A percentile compares a stretch with the other conserved stretches of the same genome.
These are phyloP conservation scores for Agroathelia rolfsii DNA, from an alignment of 1,284 basidiomycete genomes.

Conservation along the genomic window DNA sequence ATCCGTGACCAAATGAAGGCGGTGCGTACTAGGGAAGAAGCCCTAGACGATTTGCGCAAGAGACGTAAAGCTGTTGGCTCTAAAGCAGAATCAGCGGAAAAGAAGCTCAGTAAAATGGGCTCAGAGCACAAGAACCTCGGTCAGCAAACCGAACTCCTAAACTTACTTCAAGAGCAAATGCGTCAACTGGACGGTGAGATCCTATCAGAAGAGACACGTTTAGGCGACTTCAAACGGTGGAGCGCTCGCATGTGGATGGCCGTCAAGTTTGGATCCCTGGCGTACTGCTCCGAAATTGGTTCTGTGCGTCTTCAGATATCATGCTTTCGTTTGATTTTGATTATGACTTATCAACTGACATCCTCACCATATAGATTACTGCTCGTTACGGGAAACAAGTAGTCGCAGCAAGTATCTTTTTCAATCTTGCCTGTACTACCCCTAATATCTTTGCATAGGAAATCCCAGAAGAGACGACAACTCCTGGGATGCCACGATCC, in stretches of 20 bases:
- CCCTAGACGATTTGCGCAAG: conserved; percentile 68
- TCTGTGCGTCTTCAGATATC: conserved; percentile 45
- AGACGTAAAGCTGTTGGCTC: conserved; percentile 56
- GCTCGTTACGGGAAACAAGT: conserved; percentile 77
- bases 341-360: conserved; percentile 6
- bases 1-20: conserved; percentile 66
- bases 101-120: conserved; percentile 85
- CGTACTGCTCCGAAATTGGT: conserved; percentile 83
- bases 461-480: conserved; percentile 73
- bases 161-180: conserved; percentile 72
- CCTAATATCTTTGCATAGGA: conserved; percentile 33
- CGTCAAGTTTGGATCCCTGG: conserved; percentile 81
- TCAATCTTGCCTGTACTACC: conserved; percentile 2
- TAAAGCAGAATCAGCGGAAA: conserved; percentile 83
- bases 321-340: neutral
- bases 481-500: conserved; percentile 70
- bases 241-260: conserved; percentile 66
- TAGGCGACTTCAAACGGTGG: conserved; percentile 81
- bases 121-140: conserved; percentile 83
- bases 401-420: conserved; percentile 45
- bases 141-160: conserved; percentile 68
- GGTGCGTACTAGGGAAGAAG: conserved; percentile 80
- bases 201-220: conserved; percentile 69
- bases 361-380: conserved; percentile 46
- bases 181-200: conserved; percentile 75